Percentiles rank a stretch among this genome's conserved stretches.
Conservation (phyloP, 768 basidiomycete genomes). For the Crepidotus variabilis region DNA sequence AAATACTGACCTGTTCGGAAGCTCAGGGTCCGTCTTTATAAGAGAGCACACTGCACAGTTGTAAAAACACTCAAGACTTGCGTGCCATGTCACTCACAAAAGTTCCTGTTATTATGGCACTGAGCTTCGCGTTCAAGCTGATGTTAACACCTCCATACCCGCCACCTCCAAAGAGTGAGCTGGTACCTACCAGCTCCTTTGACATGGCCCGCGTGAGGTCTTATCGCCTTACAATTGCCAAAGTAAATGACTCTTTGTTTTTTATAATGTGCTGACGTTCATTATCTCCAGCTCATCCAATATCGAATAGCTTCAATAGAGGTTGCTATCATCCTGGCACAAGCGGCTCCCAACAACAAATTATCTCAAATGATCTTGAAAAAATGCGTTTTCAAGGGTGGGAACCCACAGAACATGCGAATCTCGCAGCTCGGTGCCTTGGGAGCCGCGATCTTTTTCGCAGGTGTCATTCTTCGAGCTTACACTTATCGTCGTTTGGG, state of each 20-base stretch:
- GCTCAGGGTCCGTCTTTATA: neutral
- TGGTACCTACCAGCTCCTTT: neutral
- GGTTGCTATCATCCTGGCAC: conserved; percentile 10
- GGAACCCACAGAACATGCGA: conserved; percentile 3
- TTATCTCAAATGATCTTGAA: conserved; percentile 6
- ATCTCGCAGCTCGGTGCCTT: neutral
- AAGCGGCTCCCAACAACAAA: conserved; percentile 1
- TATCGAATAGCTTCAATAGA: conserved; percentile 4
- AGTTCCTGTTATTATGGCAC: conserved; percentile 5
- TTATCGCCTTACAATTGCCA: conserved; percentile 1
- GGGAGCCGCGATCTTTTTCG: conserved; percentile 8
- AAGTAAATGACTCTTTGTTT: neutral
- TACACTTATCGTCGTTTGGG: conserved; percentile 13
- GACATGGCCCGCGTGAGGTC: neutral
- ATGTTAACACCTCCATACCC: conserved; percentile 10
- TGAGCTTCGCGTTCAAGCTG: conserved; percentile 3
- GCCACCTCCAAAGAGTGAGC: conserved; percentile 9
- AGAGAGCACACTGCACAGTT: neutral
- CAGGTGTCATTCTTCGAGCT: conserved; percentile 8
- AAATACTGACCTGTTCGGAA: neutral
- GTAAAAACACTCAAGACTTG: neutral
- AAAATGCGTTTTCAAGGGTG: conserved; percentile 3
- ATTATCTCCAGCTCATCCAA: conserved; percentile 2
- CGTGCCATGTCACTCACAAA: conserved; percentile 8
- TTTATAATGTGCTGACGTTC: neutral